Evolutionary conservation across 1,284 basidiomycete genomes (phyloP).

Genomic region (Cystobasidiaceae sp.): DNA sequence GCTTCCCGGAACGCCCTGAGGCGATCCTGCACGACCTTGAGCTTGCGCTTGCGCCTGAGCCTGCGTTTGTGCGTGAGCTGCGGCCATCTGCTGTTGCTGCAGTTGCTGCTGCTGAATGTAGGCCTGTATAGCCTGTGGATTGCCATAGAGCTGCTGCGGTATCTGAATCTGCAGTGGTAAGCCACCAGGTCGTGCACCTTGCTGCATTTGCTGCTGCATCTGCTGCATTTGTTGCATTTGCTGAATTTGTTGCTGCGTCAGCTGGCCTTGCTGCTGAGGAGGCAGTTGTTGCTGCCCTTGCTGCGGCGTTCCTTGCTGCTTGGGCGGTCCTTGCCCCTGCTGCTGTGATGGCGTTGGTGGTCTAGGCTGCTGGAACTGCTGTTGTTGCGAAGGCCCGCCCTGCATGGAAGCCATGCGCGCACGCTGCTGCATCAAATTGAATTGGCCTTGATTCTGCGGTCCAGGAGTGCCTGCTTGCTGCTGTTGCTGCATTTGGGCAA

Average conservation of each 20-base stretch:
- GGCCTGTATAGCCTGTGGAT: not conserved
- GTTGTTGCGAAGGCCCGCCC: not conserved
- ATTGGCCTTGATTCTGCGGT: not conserved
- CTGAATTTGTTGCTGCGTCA: no score
- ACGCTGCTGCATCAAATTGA: slow-evolving; percentile 20
- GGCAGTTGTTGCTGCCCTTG: not conserved
- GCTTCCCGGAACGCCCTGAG: no score
- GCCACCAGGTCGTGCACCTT: not conserved
- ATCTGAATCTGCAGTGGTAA: not conserved
- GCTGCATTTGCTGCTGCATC: not conserved
- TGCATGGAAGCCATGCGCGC: slow-evolving; percentile 3
- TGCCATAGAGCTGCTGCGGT: slow-evolving; percentile 3
- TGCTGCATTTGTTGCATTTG: no score
- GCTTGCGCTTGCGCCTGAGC: not conserved
- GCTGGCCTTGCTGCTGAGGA: no score
- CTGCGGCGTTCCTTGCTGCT: slow-evolving; percentile 3
- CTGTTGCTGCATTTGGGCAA: not conserved
- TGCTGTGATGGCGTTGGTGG: not conserved
- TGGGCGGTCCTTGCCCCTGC: slow-evolving; percentile 6
- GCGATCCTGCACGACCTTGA: no score
- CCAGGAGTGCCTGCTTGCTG: not conserved
- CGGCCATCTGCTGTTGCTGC: no score
- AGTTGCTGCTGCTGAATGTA: not conserved
- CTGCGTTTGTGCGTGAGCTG: slow-evolving; percentile 5
- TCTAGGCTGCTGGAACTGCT: not conserved